phyloP scores from a whole-genome alignment of 2,329 filamentous ascomycete species.

The Zalaria sp. region DNA sequence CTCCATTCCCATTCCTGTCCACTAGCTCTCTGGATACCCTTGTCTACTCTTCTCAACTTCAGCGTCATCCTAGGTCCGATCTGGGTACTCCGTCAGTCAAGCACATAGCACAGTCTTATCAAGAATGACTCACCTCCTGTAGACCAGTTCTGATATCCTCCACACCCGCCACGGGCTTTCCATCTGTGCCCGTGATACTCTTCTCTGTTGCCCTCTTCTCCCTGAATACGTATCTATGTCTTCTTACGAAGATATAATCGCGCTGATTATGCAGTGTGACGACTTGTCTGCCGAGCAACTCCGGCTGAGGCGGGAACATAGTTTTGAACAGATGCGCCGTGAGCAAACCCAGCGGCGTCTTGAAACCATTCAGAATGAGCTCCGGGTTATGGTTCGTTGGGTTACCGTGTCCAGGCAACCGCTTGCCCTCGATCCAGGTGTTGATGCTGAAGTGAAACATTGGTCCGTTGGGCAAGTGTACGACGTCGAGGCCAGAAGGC shows the following conservation, averaged over 20 bases:
- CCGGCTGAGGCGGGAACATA: constrained; percentile 67
- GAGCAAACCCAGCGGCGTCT: constrained; percentile 77
- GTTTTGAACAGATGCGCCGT: constrained; percentile 74
- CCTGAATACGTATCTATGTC: constrained; percentile 85
- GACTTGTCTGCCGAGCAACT: constrained; percentile 76
- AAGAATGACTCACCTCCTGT: constrained; percentile 44
- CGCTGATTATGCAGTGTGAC: constrained; percentile 89
- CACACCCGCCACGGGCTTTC: constrained; percentile 69
- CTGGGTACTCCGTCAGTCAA: constrained; percentile 4
- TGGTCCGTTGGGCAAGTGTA: constrained; percentile 71
- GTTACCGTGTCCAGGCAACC: constrained; percentile 78
- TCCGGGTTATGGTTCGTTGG: constrained; percentile 85
- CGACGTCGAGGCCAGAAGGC: constrained; percentile 66
- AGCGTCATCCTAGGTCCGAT: constrained; percentile 71
- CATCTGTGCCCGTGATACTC: constrained; percentile 66
- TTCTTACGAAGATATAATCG: constrained; percentile 86
- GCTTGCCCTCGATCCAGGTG: constrained; percentile 81
- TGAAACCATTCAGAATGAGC: constrained; percentile 85
- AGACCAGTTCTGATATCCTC: constrained; percentile 76
- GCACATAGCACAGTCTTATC: too few species aligned
- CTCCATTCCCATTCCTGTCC: constrained; percentile 96
- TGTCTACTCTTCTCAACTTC: constrained; percentile 82
- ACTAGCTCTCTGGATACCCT: constrained; percentile 63
- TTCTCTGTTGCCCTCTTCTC: constrained; percentile 82
- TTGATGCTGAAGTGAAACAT: constrained; percentile 87